These are phyloP conservation scores for Scheffersomyces titani DNA, from an alignment of 1,139 yeast species.

Conservation along the genomic window DNA sequence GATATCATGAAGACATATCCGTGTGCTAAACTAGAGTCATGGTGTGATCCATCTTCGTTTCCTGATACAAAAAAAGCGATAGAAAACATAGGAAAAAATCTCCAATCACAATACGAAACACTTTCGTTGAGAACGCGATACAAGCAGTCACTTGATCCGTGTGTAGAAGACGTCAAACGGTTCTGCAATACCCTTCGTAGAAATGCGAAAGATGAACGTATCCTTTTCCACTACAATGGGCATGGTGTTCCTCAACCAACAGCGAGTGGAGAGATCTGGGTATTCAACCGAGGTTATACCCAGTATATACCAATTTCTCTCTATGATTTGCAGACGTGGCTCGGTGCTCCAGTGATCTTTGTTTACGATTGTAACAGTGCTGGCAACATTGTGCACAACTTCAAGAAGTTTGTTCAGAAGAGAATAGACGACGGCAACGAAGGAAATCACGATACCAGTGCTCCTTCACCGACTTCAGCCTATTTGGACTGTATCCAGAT, in stretches of 20 bases:
- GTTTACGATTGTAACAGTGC: constrained; percentile 96
- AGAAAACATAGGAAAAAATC: constrained; percentile 84
- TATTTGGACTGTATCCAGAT: constrained; percentile 88
- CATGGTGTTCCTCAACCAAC: constrained; percentile 99
- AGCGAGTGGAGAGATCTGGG: constrained; percentile 98
- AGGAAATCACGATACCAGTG: constrained; percentile 64
- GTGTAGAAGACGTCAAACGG: constrained; percentile 92
- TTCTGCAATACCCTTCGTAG: constrained; percentile 87
- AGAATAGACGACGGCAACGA: constrained; percentile 86
- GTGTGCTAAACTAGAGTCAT: constrained; percentile 88
- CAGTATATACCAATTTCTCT: constrained; percentile 95
- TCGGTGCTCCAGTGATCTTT: constrained; percentile 96
- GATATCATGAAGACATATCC: constrained; percentile 93
- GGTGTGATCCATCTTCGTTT: constrained; percentile 87
- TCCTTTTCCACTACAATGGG: constrained; percentile 93
- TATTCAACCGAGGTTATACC: constrained; percentile 92
- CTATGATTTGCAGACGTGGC: constrained; percentile 93
- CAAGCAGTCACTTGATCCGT: constrained; percentile 90
- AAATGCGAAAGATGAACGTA: constrained; percentile 88
- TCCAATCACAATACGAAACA: constrained; percentile 88
- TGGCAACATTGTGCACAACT: constrained; percentile 88
- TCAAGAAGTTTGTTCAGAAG: constrained; percentile 86
- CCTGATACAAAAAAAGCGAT: constrained; percentile 90
- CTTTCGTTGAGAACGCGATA: constrained; percentile 84
- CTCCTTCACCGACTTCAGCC: constrained; percentile 67